Base-by-base conservation (phyloP, 495 filamentous ascomycete species). In the Amphirosellinia nigrospora region DNA sequence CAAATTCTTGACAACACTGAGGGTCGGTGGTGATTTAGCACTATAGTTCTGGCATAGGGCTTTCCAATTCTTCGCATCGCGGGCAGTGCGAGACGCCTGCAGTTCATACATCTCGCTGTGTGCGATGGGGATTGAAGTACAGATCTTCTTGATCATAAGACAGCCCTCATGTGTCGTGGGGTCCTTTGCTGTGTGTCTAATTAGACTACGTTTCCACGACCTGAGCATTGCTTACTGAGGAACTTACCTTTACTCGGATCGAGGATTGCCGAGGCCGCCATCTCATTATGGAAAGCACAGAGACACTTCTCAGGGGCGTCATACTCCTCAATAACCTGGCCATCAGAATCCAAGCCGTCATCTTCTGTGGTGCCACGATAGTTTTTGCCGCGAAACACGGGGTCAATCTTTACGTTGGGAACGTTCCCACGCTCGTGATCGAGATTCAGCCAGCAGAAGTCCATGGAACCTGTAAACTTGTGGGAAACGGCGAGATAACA, bases 91-190 rank as follows among this genome's bases (percentile, higher is more conserved):
- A 58, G 53, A 58, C 53, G 16, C 30, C 30, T 21, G 53, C 53
- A 58, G 32, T 30, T 58, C 21, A 36, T 58, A 58, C 28, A 58
- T 16, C 30, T 58, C 53, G 53, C 53, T 58, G 32, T 58, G 53
- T 34, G 53, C 53, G 30, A 58, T 32, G 19, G 53, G 5, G 1
- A 34, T 7, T 11, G 53, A 36, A 36, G 28, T n/a, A 32, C 53
- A 8, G 28, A 9, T 34, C 30, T n/a, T 58, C 53, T 19, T 34
- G 26, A 34, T 36, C 30, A 19, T 56, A n/a, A 34, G 15, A 36
- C 53, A 56, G 4, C 30, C 30, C 28, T 58, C 53, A 21, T 58
- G 30, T 16, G 30, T 16, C 30, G 28, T 19, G 0, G 53, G 30
- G 11, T 58, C 30, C 53, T 13, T 58, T 30, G 8, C 53, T 58